A percentile compares a stretch with the other conserved stretches of the same genome.
These are phyloP conservation scores for Phallus indusiatus DNA, from an alignment of 768 basidiomycete species.

Conservation along the genomic window DNA sequence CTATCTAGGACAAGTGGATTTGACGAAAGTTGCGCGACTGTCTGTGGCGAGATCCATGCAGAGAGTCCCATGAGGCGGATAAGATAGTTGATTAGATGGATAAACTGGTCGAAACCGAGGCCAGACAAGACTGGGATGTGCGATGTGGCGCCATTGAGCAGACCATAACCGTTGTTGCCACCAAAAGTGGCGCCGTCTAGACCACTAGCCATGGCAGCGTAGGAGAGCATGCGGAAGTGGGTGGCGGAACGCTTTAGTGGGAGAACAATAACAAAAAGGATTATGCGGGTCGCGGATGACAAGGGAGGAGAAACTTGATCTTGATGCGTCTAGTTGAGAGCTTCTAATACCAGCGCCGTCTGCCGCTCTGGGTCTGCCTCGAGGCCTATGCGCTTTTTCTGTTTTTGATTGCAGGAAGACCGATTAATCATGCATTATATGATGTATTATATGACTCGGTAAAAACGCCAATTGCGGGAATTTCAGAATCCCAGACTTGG, in stretches of 20 bases:
- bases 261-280: no score
- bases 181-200: background rate
- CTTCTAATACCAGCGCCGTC: background rate
- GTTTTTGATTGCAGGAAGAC: background rate
- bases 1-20: constrained; percentile 8
- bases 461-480: background rate
- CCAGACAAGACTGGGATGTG: background rate
- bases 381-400: background rate
- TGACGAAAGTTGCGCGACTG: background rate
- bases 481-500: background rate
- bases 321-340: no score
- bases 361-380: background rate
- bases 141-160: background rate
- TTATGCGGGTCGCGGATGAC: no score
- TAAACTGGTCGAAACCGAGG: background rate
- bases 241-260: background rate
- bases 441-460: no score
- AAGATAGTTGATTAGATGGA: background rate
- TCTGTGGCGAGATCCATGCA: background rate
- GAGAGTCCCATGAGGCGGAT: background rate
- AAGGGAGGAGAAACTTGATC: no score
- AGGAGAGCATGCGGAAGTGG: background rate
- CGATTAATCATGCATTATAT: background rate
- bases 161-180: background rate
- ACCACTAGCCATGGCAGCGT: background rate